Evolutionary conservation across 2,329 filamentous ascomycete genomes (phyloP).

Genomic region (Berkeleyomyces basicola): DNA sequence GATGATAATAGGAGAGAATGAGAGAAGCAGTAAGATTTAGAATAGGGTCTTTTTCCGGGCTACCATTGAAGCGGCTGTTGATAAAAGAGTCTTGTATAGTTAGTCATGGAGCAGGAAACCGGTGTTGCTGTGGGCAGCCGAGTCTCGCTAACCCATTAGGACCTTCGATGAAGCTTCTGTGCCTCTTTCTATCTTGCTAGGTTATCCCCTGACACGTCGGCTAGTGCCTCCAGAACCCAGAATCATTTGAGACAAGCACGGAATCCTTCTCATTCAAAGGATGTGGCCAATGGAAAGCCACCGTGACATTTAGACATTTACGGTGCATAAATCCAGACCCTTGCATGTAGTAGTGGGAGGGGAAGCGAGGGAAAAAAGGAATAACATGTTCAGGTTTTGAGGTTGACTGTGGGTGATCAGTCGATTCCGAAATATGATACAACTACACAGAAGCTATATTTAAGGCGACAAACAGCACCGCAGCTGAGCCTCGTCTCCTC

Average conservation of each 20-base stretch:
- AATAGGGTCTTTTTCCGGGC: not conserved
- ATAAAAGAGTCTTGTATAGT: no score
- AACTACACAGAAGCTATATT: no score
- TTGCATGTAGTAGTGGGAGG: not conserved
- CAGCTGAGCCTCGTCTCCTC: no score
- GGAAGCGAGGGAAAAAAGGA: not conserved
- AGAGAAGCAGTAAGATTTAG: not conserved
- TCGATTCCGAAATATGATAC: no score
- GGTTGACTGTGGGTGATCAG: no score
- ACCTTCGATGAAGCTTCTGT: constrained; percentile 1
- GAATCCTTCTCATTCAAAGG: not conserved
- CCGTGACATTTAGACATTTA: not conserved
- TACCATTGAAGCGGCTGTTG: no score
- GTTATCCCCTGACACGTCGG: not conserved
- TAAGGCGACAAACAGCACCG: not conserved
- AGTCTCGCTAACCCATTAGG: not conserved
- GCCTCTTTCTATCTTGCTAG: not conserved
- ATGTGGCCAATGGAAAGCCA: not conserved
- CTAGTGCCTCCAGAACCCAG: not conserved
- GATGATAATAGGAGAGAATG: not conserved
- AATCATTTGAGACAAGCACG: not conserved
- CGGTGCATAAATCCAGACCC: not conserved
- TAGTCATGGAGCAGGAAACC: no score
- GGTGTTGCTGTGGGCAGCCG: not conserved
- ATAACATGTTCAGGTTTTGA: not conserved